phyloP scores from a whole-genome alignment of 306 rosid genomes.

The Abrus precatorius region DNA sequence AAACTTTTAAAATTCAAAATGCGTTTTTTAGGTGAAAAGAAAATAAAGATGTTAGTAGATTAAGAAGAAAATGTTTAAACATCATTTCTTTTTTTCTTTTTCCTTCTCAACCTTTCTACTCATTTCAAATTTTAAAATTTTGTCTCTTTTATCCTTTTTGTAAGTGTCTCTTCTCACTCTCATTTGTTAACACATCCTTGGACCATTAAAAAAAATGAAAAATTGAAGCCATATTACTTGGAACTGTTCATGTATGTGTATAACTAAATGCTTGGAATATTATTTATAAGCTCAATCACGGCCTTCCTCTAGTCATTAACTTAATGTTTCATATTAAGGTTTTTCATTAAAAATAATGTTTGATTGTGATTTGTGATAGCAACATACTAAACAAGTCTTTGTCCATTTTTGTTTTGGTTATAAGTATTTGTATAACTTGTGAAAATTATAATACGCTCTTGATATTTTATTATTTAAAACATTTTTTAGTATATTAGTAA shows the following conservation, averaged over 20 bases:
- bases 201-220: not conserved
- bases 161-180: no score
- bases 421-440: no score
- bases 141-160: not conserved
- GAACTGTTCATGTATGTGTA: not conserved
- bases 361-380: no score
- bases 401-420: no score
- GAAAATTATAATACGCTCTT: no score
- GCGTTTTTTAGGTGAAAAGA: not conserved
- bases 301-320: not conserved
- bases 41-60: not conserved
- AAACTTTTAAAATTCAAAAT: not conserved
- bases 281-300: not conserved
- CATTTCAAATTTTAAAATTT: conserved; percentile 14
- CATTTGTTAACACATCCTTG: not conserved
- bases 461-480: no score
- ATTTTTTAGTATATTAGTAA: no score
- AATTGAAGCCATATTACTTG: not conserved
- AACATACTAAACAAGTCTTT: no score
- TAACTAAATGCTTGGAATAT: not conserved
- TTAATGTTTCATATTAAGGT: no score
- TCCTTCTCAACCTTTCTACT: not conserved
- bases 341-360: no score
- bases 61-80: not conserved
- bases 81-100: not conserved